Percentiles rank a stretch among this genome's conserved stretches.
Conservation (phyloP, 345 rosid species). For the Eucalyptus sp. region DNA sequence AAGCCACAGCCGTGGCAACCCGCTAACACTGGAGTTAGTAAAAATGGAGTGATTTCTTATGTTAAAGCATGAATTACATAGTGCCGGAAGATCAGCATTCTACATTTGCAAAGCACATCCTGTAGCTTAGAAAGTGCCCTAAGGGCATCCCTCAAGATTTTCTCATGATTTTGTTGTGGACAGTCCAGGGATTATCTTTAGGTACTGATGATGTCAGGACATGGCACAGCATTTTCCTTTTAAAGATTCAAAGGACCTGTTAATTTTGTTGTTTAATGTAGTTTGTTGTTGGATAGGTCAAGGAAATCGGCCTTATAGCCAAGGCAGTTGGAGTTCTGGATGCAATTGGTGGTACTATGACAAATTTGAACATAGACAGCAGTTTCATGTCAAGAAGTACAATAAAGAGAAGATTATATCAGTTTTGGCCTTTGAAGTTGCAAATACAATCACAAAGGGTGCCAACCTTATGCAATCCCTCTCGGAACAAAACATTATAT, state of each 20-base stretch:
- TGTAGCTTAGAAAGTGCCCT: background rate
- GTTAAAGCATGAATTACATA: background rate
- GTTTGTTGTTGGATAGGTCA: background rate
- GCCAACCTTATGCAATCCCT: constrained; percentile 87
- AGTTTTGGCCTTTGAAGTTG: constrained; percentile 82
- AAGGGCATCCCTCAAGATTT: background rate
- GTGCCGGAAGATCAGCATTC: background rate
- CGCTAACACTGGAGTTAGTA: background rate
- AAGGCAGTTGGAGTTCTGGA: constrained; percentile 87
- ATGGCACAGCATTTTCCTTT: background rate
- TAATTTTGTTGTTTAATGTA: background rate
- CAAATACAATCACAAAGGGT: constrained; percentile 88
- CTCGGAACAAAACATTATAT: constrained; percentile 45
- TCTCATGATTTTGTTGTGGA: background rate
- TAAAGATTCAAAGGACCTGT: background rate
- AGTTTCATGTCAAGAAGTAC: constrained; percentile 69
- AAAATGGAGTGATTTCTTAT: background rate
- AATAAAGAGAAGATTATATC: constrained; percentile 52
- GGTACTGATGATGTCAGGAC: background rate
- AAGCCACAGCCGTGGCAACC: too few relatives aligned
- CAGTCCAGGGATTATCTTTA: background rate
- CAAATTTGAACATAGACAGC: constrained; percentile 41
- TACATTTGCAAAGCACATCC: background rate
- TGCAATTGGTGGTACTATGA: constrained; percentile 89
- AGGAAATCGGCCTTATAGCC: background rate